Percentiles rank a stretch among this genome's conserved stretches.
Evolutionary conservation across 2,329 filamentous ascomycete genomes (phyloP).

Genomic region (Phaeomoniella chlamydospora): DNA sequence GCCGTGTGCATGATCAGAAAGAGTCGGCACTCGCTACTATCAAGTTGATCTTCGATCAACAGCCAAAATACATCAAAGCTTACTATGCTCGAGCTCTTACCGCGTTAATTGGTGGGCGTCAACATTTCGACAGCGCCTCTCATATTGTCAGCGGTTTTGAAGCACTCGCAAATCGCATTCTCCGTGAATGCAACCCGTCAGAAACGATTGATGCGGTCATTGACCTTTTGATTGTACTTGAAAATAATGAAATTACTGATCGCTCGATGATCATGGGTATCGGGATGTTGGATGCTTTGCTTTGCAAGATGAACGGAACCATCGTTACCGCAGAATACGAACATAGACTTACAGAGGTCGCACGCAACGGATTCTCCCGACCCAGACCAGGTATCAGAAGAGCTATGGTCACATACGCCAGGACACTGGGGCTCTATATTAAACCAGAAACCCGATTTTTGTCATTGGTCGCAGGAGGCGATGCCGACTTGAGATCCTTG

Average conservation of each 20-base stretch:
- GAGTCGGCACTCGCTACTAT: slow-evolving; percentile 26
- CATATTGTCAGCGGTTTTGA: slow-evolving; percentile 25
- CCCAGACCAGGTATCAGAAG: slow-evolving; percentile 20
- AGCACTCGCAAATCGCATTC: slow-evolving; percentile 21
- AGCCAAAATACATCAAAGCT: slow-evolving; percentile 17
- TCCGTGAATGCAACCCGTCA: slow-evolving; percentile 14
- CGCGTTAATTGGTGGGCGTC: slow-evolving; percentile 21
- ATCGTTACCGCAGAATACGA: slow-evolving; percentile 8
- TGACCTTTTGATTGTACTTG: slow-evolving; percentile 16
- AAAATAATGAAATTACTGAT: slow-evolving; percentile 15
- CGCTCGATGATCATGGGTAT: slow-evolving; percentile 20
- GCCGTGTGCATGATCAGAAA: slow-evolving; percentile 19
- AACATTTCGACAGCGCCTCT: slow-evolving; percentile 20
- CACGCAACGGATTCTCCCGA: slow-evolving; percentile 16
- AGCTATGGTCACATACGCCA: slow-evolving; percentile 20
- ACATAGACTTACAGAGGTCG: slow-evolving; percentile 8
- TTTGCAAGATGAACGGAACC: slow-evolving; percentile 9
- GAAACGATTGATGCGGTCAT: slow-evolving; percentile 19
- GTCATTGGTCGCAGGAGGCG: slow-evolving; percentile 15
- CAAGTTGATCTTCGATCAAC: slow-evolving; percentile 22
- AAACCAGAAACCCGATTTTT: slow-evolving; percentile 14
- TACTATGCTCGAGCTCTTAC: slow-evolving; percentile 20
- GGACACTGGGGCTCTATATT: slow-evolving; percentile 14
- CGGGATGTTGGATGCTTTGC: slow-evolving; percentile 14
- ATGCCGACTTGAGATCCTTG: slow-evolving; percentile 18